phyloP scores from a whole-genome alignment of 2,329 filamentous ascomycete species.

The Diplodia intermedia region DNA sequence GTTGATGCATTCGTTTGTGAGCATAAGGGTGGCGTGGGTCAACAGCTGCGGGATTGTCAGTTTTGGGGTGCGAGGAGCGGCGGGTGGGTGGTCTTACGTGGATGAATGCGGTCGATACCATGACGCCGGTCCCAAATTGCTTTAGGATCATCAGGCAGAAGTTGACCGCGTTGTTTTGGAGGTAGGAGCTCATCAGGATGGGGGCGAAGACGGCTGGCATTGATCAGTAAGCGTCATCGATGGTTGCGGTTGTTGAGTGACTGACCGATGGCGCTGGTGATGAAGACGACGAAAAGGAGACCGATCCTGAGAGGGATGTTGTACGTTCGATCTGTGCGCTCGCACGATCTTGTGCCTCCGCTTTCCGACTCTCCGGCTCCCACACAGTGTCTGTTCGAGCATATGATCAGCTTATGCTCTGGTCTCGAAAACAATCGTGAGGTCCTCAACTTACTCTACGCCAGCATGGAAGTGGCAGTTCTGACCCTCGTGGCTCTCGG shows the following conservation, averaged over 20 bases:
- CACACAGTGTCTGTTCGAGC: constrained; percentile 61
- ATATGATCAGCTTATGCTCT: constrained; percentile 29
- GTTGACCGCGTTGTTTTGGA: constrained; percentile 57
- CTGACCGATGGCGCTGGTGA: constrained; percentile 68
- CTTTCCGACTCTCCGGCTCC: constrained; percentile 50
- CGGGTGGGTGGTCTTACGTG: constrained; percentile 55
- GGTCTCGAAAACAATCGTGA: too few relatives aligned
- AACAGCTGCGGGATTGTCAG: constrained; percentile 61
- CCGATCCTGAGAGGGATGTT: constrained; percentile 73
- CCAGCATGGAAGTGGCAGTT: constrained; percentile 78
- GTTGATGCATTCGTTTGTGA: constrained; percentile 72
- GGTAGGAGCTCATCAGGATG: constrained; percentile 66
- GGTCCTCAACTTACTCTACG: constrained; percentile 66
- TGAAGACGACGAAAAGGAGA: constrained; percentile 73
- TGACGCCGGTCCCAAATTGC: constrained; percentile 75
- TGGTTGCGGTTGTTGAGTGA: background rate
- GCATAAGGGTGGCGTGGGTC: constrained; percentile 76
- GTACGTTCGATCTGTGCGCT: constrained; percentile 63
- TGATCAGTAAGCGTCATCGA: background rate
- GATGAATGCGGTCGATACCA: constrained; percentile 74
- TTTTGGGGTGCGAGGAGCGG: background rate
- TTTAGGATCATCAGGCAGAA: constrained; percentile 69
- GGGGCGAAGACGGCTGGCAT: constrained; percentile 64
- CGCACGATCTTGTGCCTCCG: constrained; percentile 51
- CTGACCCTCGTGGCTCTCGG: constrained; percentile 37